Evolutionary conservation across 768 basidiomycete species (phyloP).

Genomic region (Boletus subcaerulescens): DNA sequence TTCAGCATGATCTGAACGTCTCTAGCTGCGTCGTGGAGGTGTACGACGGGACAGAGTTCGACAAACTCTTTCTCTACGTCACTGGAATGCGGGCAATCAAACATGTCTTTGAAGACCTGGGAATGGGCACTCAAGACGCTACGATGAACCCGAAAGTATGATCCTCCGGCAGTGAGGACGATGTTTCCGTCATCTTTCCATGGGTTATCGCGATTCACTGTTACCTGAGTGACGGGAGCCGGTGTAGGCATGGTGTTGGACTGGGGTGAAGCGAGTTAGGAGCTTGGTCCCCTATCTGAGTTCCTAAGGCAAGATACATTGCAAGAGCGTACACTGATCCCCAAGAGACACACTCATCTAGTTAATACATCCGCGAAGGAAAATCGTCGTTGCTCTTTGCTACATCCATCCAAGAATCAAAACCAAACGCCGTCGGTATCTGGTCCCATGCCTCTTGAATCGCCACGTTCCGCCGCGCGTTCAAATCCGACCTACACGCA

Average conservation of each 20-base stretch:
- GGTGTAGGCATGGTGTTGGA: background rate
- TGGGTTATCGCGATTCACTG: background rate
- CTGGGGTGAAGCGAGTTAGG: too few relatives aligned
- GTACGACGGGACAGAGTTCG: slow-evolving; percentile 19
- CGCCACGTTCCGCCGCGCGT: background rate
- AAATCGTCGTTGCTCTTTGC: background rate
- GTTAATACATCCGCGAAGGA: background rate
- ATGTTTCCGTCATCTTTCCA: slow-evolving; percentile 26
- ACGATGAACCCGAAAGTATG: slow-evolving; percentile 33
- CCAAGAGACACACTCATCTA: background rate
- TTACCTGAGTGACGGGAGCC: background rate
- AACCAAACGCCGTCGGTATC: slow-evolving; percentile 5
- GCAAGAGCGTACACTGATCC: too few relatives aligned
- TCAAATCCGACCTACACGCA: slow-evolving; percentile 3
- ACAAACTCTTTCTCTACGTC: slow-evolving; percentile 3
- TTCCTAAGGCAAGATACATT: too few relatives aligned
- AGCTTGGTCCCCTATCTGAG: too few relatives aligned
- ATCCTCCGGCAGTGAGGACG: slow-evolving; percentile 20
- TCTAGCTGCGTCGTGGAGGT: slow-evolving; percentile 8
- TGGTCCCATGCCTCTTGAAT: slow-evolving; percentile 14
- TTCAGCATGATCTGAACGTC: slow-evolving; percentile 15
- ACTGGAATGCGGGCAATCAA: background rate
- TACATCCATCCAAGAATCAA: slow-evolving; percentile 12
- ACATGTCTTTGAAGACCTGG: slow-evolving; percentile 30
- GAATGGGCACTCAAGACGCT: slow-evolving; percentile 26